Base-by-base conservation (phyloP, 208 protist species). In the Leishmania tropica region DNA sequence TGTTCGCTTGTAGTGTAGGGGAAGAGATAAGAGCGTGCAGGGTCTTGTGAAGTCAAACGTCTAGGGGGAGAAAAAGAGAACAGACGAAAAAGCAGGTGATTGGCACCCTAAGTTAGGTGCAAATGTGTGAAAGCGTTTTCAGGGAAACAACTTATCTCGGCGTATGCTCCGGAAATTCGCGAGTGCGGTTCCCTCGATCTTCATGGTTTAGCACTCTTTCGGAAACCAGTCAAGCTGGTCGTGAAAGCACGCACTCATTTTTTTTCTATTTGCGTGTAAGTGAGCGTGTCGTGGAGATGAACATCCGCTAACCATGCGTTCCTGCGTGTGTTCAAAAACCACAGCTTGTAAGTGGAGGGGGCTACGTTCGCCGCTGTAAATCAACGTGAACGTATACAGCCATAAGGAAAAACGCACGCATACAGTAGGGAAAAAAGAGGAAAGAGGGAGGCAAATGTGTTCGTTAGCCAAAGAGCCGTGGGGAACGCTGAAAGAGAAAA, bases 101-200 rank as follows among this genome's bases (percentile, higher is more conserved):
- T 68, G 64, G 79, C 72, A 78, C 79, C 35, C 40, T 83, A 74
- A 64, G 62, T 48, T 78, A 54, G 78, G 72, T 73, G 48, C 45
- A 78, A 78, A 65, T 78, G 73, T 56, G 60, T 78, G 72, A 78
- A 72, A 40, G 48, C 35, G 60, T 35, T 83, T 60, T 78, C 31
- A 73, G 28, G 35, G 45, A 37, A 3, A 31, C 58, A 83, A 75
- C 53, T 21, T 0, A 21, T 11, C 70, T 0, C 51, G 13, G 35
- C 45, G 58, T 35, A 19, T 71, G 40, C 19, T 37, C 13, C 37
- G n/a, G 21, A 51, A 75, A 42, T 19, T 60, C 42, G 62, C 19
- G 6, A 51, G 24, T 21, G 37, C 67, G 5, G 31, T 15, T 0
- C 10, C 28, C 15, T 37, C 5, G 10, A 68, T 68, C 13, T 40